Evolutionary conservation across 768 basidiomycete genomes (phyloP), one percentile per base, ranked within the genome.

Genomic region (Suillus decipiens): DNA sequence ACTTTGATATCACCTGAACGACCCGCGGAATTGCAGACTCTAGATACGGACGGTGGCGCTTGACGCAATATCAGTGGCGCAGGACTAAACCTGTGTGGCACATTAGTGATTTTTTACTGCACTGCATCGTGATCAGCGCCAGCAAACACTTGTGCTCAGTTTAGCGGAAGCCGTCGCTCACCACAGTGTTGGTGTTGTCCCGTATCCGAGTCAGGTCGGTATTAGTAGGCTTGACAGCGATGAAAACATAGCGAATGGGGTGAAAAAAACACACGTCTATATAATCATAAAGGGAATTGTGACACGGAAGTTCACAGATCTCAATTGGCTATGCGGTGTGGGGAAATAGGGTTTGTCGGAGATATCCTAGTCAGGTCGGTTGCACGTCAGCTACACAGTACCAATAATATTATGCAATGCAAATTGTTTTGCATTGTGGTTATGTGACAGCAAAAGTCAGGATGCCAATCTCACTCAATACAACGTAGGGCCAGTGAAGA

Each of bases 291-390:
- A 39, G 37, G 8, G 8, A 19, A 11, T 10, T 55, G 3, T 54
- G 34, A 54, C 47, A 28, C 5, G 36, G 36, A 39, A 24, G 37
- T 37, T 37, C 34, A 36, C n/a, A 36, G 11, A 54, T n/a, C 11
- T 6, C 14, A 22, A 36, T 54, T 12, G n/a, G 61, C 31, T 15
- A 10, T 53, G 11, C 34, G 19, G 33, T 33, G 51, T 61, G 31
- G 60, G 41, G 61, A 22, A 61, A 61, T 62, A 62, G 24, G 19
- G n/a, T 36, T 43, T 28, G 28, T 43, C 39, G 22, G 56, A 22
- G n/a, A 60, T 62, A 17, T n/a, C 19, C 37, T 36, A 19, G 15
- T 31, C 43, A 34, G 7, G 28, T 15, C 24, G 9, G 48, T 14
- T 48, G 12, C n/a, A n/a, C 14, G 28, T 28, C 24, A 17, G 48